Percentiles rank a stretch among this genome's conserved stretches.
phyloP scores from a whole-genome alignment of 2,329 filamentous ascomycete species.

The Cladophialophora carrionii region DNA sequence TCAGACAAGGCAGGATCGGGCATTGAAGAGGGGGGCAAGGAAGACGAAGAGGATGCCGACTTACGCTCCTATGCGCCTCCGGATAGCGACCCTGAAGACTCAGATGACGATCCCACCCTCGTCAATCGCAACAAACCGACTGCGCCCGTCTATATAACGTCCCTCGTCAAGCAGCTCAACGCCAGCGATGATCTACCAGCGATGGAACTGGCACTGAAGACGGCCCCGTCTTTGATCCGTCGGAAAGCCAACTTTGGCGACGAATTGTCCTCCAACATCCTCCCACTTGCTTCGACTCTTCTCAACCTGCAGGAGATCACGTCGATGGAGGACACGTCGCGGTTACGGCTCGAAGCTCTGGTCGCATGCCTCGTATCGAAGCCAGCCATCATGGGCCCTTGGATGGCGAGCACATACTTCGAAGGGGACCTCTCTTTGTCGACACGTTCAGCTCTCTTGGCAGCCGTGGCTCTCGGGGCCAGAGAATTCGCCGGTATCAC shows the following conservation, averaged over 20 bases:
- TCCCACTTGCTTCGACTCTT: constrained; percentile 76
- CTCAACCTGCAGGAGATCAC: constrained; percentile 84
- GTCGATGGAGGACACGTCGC: constrained; percentile 73
- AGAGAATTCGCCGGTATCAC: constrained; percentile 83
- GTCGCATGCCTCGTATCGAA: constrained; percentile 78
- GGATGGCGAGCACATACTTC: constrained; percentile 84
- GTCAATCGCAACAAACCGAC: constrained; percentile 80
- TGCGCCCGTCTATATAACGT: constrained; percentile 68
- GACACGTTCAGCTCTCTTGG: constrained; percentile 79
- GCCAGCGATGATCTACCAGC: constrained; percentile 83
- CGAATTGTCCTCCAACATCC: constrained; percentile 81
- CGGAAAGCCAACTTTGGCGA: constrained; percentile 86
- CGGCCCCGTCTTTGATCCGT: constrained; percentile 78
- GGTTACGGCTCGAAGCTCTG: constrained; percentile 76
- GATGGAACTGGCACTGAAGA: constrained; percentile 76
- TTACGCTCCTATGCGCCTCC: constrained; percentile 81
- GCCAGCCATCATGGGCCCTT: constrained; percentile 76
- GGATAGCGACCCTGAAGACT: constrained; percentile 85
- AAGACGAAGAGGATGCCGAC: constrained; percentile 64
- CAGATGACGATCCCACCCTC: constrained; percentile 87
- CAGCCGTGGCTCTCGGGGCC: constrained; percentile 77
- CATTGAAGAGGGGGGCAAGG: not conserved
- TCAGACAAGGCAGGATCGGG: constrained; percentile 46
- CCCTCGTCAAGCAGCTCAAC: constrained; percentile 49
- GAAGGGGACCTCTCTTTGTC: constrained; percentile 87